Evolutionary conservation across 2,329 filamentous ascomycete species (phyloP).

Genomic region (Scleromitrula shiraiana): DNA sequence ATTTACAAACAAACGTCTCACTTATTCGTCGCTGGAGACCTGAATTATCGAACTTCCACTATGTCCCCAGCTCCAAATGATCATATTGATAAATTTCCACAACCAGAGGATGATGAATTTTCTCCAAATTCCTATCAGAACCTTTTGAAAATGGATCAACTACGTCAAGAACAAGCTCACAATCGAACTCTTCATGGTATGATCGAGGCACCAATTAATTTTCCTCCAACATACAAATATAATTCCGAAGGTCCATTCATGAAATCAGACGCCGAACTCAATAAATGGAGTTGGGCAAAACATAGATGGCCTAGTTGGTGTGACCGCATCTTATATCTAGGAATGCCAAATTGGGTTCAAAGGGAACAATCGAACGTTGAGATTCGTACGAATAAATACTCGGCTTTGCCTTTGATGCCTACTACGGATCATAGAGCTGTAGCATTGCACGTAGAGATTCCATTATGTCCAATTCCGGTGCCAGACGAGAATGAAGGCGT

Average conservation of each 20-base stretch:
- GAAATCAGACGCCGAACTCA: slow-evolving; percentile 31
- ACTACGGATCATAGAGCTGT: slow-evolving; percentile 87
- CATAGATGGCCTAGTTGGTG: slow-evolving; percentile 92
- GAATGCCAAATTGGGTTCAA: slow-evolving; percentile 46
- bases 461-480: slow-evolving; percentile 38
- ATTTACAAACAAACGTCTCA: slow-evolving; percentile 71
- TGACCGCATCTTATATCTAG: slow-evolving; percentile 77
- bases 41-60: slow-evolving; percentile 86
- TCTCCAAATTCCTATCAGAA: slow-evolving; percentile 54
- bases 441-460: slow-evolving; percentile 60
- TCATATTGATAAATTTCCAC: slow-evolving; percentile 48
- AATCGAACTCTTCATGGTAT: slow-evolving; percentile 72
- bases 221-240: slow-evolving; percentile 95
- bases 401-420: slow-evolving; percentile 67
- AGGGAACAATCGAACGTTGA: slow-evolving; percentile 32
- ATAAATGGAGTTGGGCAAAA: slow-evolving; percentile 64
- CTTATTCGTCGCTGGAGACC: slow-evolving; percentile 81
- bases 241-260: slow-evolving; percentile 38
- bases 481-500: slow-evolving; percentile 29
- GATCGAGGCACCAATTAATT: slow-evolving; percentile 63
- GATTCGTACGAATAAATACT: slow-evolving; percentile 56
- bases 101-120: slow-evolving; percentile 42
- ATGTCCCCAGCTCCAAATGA: slow-evolving; percentile 53
- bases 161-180: slow-evolving; percentile 60
- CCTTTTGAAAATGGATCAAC: slow-evolving; percentile 70